Percentiles rank a stretch among this genome's conserved stretches.
phyloP scores from a whole-genome alignment of 768 basidiomycete species.

The Tremella mesenterica region DNA sequence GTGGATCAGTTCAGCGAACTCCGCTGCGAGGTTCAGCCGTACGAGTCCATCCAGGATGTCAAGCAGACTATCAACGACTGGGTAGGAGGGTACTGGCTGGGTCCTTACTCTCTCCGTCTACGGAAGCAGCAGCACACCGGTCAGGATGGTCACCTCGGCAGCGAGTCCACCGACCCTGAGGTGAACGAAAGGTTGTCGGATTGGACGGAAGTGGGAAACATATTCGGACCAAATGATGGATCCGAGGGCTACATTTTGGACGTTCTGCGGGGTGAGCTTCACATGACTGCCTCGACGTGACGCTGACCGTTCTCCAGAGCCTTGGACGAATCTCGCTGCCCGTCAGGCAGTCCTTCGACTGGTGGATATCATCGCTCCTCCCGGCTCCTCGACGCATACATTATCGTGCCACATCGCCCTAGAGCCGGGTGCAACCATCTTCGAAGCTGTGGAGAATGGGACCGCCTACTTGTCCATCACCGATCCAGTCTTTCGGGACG shows the following conservation, averaged over 20 bases:
- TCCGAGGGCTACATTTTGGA: conserved; percentile 43
- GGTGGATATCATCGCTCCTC: conserved; percentile 38
- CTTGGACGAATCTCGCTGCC: conserved; percentile 46
- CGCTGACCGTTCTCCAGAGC: conserved; percentile 29
- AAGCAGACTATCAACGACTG: conserved; percentile 45
- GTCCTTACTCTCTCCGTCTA: conserved; percentile 45
- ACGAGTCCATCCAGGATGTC: conserved; percentile 45
- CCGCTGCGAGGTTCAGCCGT: conserved; percentile 35
- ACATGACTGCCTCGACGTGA: neutral
- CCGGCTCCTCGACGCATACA: conserved; percentile 29
- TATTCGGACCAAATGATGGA: conserved; percentile 41
- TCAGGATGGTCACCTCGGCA: too few relatives aligned
- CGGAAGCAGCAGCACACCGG: conserved; percentile 5
- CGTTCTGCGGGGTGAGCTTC: conserved; percentile 44
- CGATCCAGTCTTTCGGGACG: conserved; percentile 19
- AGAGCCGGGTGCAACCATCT: conserved; percentile 38
- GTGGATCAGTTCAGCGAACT: conserved; percentile 17
- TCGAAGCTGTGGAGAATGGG: conserved; percentile 45
- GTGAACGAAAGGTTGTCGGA: conserved; percentile 44
- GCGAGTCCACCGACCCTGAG: neutral
- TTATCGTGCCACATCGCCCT: conserved; percentile 33
- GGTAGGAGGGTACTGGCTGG: conserved; percentile 48
- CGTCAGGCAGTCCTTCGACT: conserved; percentile 46
- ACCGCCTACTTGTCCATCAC: conserved; percentile 13
- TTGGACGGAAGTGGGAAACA: conserved; percentile 45